Evolutionary conservation across 441 rosid species (phyloP).

Genomic region (Gossypium gossypioides): DNA sequence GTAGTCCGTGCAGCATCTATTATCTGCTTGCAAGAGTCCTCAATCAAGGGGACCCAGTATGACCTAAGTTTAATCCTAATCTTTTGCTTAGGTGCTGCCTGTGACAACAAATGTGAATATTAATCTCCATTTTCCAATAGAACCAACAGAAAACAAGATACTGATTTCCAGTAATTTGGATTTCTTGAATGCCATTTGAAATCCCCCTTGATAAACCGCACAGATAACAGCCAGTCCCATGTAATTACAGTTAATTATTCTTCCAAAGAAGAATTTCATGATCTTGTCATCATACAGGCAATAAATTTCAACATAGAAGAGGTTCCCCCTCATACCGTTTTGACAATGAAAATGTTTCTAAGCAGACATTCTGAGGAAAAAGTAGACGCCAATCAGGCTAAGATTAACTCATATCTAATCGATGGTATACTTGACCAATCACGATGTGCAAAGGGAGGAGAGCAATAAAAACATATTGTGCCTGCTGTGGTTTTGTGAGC

Average conservation of each 20-base stretch:
- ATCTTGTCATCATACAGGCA: neutral
- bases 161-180: neutral
- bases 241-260: neutral
- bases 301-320: neutral
- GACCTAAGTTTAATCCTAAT: slow-evolving; percentile 93
- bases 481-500: too few relatives aligned
- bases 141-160: neutral
- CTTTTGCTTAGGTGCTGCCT: slow-evolving; percentile 96
- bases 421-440: neutral
- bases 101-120: neutral
- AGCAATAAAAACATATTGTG: neutral
- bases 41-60: slow-evolving; percentile 81
- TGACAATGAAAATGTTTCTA: neutral
- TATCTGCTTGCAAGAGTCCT: slow-evolving; percentile 96
- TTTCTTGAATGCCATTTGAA: neutral
- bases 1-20: slow-evolving; percentile 78
- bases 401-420: neutral
- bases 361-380: neutral
- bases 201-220: neutral
- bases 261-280: neutral
- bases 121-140: neutral
- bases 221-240: neutral
- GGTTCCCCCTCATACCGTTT: neutral
- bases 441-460: neutral
- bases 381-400: neutral